Evolutionary conservation across 305 asterid genomes (phyloP), one percentile per base, ranked within the genome.

Genomic region (Fraxinus dipetala): DNA sequence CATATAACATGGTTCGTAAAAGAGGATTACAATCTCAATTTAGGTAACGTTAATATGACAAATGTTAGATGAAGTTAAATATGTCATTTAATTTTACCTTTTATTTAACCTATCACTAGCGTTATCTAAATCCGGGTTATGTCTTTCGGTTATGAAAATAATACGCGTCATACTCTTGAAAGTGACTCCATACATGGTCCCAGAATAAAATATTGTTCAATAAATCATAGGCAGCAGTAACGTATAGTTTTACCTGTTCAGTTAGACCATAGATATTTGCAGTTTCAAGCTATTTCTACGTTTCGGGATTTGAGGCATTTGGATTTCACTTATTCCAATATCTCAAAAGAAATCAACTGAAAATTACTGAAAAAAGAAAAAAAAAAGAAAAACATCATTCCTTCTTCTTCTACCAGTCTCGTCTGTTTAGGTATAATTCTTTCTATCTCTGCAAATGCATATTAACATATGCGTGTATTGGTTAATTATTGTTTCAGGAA

Each of bases 341-440:
- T 56, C 80, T 75, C 77, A 2, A 63, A 80, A 78, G 38, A 61
- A 76, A 75, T 76, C 31, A 77, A 65, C 86, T 31, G 83, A 78
- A 84, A 35, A 54, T 82, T 54, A 80, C 87, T 43, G 54, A 77
- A 76, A 75, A 79, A 85, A 69, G 72, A 69, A 69, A 65, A 67
- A 0, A 30, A 26, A 82, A 35, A 4, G 4, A 35, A 4, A 80
- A 63, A 26, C 43, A 36, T 70, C 83, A 51, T 35, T 56, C 78
- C 11, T n/a, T 14, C 35, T 81, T 38, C 74, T 70, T 36, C 56
- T 7, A 20, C 5, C 63, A 31, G 48, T 20, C 35, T 69, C 22
- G 34, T 40, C 78, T 38, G 78, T 85, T 34, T 67, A 86, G 89
- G 87, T 85, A 35, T 45, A 40, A 28, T 74, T 43, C 63, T 83